Evolutionary conservation across 495 filamentous ascomycete genomes (phyloP).

Genomic region (Penicillium canescens): DNA sequence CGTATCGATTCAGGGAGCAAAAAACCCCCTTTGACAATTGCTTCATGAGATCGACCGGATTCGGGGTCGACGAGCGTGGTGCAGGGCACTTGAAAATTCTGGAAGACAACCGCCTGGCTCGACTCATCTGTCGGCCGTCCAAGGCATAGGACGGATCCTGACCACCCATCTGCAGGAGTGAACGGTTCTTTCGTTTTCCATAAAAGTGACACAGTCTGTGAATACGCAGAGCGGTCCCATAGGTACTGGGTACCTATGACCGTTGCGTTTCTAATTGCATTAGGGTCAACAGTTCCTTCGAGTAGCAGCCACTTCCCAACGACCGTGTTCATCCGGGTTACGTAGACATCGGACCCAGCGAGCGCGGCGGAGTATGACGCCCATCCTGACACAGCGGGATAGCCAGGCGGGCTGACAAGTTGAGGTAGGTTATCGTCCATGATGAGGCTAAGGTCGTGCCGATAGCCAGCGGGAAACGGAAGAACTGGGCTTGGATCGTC

Average conservation of each 20-base stretch:
- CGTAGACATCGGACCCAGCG: conserved; percentile 11
- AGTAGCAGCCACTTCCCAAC: conserved; percentile 8
- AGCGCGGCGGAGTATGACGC: conserved; percentile 16
- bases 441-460: conserved; percentile 13
- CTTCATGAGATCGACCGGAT: neutral
- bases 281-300: conserved; percentile 6
- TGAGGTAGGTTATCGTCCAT: conserved; percentile 8
- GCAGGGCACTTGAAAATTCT: conserved; percentile 14
- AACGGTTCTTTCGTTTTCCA: conserved; percentile 9
- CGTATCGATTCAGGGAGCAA: conserved; percentile 11
- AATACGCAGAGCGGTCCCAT: conserved; percentile 4
- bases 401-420: conserved; percentile 14
- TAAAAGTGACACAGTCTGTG: conserved; percentile 13
- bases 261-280: conserved; percentile 9
- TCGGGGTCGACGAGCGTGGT: neutral
- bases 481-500: conserved; percentile 6
- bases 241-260: conserved; percentile 15
- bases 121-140: conserved; percentile 12
- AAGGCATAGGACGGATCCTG: conserved; percentile 14
- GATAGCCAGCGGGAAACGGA: conserved; percentile 15
- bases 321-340: conserved; percentile 4
- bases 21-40: conserved; percentile 15
- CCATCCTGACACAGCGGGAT: conserved; percentile 14
- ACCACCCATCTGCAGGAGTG: conserved; percentile 14
- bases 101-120: conserved; percentile 13